A percentile compares a stretch with the other conserved stretches of the same genome.
phyloP scores from a whole-genome alignment of 2,329 filamentous ascomycete genomes.

The Calonectria hongkongensis region DNA sequence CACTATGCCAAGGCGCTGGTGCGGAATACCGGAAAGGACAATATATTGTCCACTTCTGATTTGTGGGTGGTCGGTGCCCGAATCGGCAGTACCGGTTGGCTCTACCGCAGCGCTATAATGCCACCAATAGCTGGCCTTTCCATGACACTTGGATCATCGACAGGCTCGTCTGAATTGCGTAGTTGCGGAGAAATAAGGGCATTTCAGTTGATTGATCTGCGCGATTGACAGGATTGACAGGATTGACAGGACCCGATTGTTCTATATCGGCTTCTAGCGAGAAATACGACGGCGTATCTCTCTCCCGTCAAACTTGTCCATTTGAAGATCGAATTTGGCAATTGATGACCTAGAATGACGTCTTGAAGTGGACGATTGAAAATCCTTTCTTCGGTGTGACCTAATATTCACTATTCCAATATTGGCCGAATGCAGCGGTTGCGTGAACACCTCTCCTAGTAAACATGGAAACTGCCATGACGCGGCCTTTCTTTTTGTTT shows the following conservation, averaged over 20 bases:
- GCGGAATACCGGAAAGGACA: not conserved
- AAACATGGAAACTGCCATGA: too few species aligned
- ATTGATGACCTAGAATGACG: too few species aligned
- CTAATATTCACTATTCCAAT: too few species aligned
- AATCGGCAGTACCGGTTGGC: constrained; percentile 8
- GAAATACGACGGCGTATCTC: not conserved
- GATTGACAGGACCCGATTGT: not conserved
- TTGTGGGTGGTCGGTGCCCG: constrained; percentile 21
- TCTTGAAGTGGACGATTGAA: too few species aligned
- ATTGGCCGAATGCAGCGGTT: too few species aligned
- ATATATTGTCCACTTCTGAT: not conserved
- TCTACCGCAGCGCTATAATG: not conserved
- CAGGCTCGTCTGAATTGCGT: not conserved
- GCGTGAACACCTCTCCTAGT: too few species aligned
- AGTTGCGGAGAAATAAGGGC: constrained; percentile 17
- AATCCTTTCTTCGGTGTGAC: too few species aligned
- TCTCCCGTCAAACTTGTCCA: not conserved
- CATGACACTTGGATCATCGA: constrained; percentile 9
- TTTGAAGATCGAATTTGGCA: not conserved
- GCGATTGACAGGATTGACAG: constrained; percentile 7
- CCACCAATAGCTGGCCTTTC: not conserved
- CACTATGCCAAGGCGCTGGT: not conserved
- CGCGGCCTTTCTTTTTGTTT: too few species aligned
- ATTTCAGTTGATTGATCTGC: not conserved
- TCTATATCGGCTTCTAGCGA: constrained; percentile 1